Percentiles rank a stretch among this genome's conserved stretches.
Conservation (phyloP, 2,329 filamentous ascomycete genomes). For the Fusarium sp. region DNA sequence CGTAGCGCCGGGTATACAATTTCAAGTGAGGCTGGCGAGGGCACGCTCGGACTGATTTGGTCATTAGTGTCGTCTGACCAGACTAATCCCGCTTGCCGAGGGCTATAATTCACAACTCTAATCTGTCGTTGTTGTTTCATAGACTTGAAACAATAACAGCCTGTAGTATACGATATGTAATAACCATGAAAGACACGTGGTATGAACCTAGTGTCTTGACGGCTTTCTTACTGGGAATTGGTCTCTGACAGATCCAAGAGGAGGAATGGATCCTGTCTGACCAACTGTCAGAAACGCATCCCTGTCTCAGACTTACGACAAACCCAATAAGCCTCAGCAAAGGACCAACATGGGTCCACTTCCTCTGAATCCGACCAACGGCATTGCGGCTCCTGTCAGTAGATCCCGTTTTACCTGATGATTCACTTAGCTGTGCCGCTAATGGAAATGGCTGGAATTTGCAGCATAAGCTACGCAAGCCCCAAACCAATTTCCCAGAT, state of each 20-base stretch:
- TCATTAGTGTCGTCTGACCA: background rate
- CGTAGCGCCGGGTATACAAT: background rate
- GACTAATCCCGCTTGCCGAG: background rate
- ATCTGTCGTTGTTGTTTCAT: background rate
- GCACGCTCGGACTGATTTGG: background rate
- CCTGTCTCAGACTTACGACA: constrained; percentile 1
- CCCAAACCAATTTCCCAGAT: background rate
- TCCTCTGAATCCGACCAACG: background rate
- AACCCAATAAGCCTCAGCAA: constrained; percentile 5
- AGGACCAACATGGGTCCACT: background rate
- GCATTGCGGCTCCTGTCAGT: too few relatives aligned
- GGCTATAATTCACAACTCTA: background rate
- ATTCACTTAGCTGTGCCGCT: background rate
- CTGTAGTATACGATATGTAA: accelerated
- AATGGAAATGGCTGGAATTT: background rate
- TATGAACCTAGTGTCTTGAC: too few relatives aligned
- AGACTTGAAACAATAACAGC: background rate
- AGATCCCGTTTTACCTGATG: too few relatives aligned
- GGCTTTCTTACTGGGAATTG: background rate
- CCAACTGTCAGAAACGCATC: background rate
- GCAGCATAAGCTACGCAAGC: background rate
- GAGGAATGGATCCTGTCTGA: background rate
- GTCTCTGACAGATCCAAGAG: background rate
- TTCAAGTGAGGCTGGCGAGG: background rate
- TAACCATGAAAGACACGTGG: accelerated